Percentiles rank a stretch among this genome's conserved stretches.
Evolutionary conservation across 352 stramenopile species (phyloP).

Genomic region (Pseudoperonospora humuli): DNA sequence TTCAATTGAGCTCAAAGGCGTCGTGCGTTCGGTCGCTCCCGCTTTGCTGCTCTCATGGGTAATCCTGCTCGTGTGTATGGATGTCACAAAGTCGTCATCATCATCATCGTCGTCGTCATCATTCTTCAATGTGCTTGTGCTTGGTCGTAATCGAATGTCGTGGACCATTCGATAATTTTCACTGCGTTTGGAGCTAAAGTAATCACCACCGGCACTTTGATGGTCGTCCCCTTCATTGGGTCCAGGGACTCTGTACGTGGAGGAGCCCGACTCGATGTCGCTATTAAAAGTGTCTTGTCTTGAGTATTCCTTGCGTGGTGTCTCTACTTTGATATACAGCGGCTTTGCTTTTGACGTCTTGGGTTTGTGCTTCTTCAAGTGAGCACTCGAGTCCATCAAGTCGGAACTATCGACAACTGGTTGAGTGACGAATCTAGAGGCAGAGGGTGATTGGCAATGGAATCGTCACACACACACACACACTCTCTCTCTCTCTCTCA

Average conservation of each 20-base stretch:
- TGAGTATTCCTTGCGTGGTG: not conserved
- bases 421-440: no score
- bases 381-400: not conserved
- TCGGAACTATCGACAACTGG: no score
- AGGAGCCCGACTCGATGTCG: not conserved
- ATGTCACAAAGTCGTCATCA: not conserved
- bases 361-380: not conserved
- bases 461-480: no score
- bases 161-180: no score
- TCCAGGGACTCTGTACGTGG: no score
- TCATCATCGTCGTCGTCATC: slow-evolving; percentile 8
- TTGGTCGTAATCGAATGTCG: no score
- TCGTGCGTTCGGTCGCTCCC: slow-evolving; percentile 17
- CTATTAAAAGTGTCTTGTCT: not conserved
- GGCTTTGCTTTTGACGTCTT: not conserved
- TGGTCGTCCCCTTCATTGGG: no score
- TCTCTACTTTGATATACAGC: not conserved
- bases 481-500: no score
- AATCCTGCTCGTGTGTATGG: slow-evolving; percentile 4
- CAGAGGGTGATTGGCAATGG: no score
- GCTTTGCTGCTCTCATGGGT: slow-evolving; percentile 17
- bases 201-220: no score
- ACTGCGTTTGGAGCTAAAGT: no score
- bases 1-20: slow-evolving; percentile 31
- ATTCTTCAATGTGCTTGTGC: no score